These are phyloP conservation scores for Penicillium paradoxum DNA, from an alignment of 495 filamentous ascomycete species.

Conservation along the genomic window DNA sequence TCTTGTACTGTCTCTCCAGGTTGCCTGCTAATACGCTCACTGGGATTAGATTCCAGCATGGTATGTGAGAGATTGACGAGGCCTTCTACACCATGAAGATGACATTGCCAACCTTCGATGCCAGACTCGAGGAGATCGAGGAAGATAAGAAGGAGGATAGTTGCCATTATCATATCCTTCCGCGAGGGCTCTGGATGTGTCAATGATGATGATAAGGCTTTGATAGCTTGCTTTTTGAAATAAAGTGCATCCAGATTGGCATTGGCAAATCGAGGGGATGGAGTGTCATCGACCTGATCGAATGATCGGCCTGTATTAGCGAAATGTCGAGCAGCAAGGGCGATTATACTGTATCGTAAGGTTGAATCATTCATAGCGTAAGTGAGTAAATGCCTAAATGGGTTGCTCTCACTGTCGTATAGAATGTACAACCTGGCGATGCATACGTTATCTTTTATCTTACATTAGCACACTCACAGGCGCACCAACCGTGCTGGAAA, in stretches of 20 bases:
- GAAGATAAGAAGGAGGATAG: constrained; percentile 53
- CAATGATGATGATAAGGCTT: constrained; percentile 27
- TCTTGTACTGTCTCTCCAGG: neutral
- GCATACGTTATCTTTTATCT: constrained; percentile 31
- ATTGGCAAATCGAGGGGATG: constrained; percentile 1
- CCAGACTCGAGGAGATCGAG: constrained; percentile 55
- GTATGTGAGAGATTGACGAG: constrained; percentile 3
- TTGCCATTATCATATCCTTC: constrained; percentile 41
- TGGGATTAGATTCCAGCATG: neutral
- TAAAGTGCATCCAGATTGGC: constrained; percentile 39
- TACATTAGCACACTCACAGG: neutral
- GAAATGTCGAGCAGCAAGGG: constrained; percentile 50
- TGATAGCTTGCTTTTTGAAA: constrained; percentile 46
- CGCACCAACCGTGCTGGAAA: neutral
- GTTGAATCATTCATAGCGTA: constrained; percentile 40
- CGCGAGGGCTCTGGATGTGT: constrained; percentile 11
- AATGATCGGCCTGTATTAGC: constrained; percentile 29
- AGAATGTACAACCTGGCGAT: constrained; percentile 51
- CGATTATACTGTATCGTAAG: constrained; percentile 44
- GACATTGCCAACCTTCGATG: constrained; percentile 49
- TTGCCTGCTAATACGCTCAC: neutral
- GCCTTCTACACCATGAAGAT: constrained; percentile 27
- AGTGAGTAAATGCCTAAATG: constrained; percentile 46
- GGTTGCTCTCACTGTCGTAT: constrained; percentile 48
- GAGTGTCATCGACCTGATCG: neutral